Base-by-base conservation (phyloP, 2,329 filamentous ascomycete species). In the Pseudodiploospora longispora region DNA sequence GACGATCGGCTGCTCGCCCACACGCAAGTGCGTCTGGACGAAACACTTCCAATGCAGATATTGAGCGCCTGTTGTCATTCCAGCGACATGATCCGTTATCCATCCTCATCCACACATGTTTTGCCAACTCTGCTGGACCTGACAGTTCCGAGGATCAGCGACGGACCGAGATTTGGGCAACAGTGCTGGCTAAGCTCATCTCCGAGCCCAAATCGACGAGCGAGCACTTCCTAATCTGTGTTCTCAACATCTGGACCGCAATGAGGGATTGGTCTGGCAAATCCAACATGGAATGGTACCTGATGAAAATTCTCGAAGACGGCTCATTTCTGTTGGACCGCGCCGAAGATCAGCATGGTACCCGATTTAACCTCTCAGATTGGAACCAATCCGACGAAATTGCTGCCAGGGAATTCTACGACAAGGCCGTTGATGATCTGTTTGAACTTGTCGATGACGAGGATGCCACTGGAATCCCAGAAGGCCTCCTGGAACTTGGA, bases 251-350 rank as follows among this genome's bases (percentile, higher is more conserved):
- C 45, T 97, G 89, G 86, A 82, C 87, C 41, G 75, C 81, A 44
- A 86, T 90, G 75, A 82, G 87, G 50, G 83, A 90, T 63, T 97
- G 91, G 90, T 85, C 87, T 35, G 88, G 88, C 46, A 89, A 85
- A 56, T 80, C 83, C 53, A 93, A 89, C 51, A 82, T 98, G 72
- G 90, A 96, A 66, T 85, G 88, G 66, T 97, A 91, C 62, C 77
- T 98, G 9, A 93, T 95, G 86, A 87, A 93, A 60, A 87, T 94
- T 48, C 77, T 98, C 30, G 87, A 95, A 65, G 86, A 94, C 55
- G 93, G 93, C 52, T 85, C 89, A 34, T 96, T 96, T 59, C 72
- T 97, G 46, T 73, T 96, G 54, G 89, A 95, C 58, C 83, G 85
- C 58, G 82, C 87, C 56, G 86, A 90, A 62, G 85, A 89, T 58